Conservation (phyloP, 345 rosid genomes). For the Eucalyptus marginata region DNA sequence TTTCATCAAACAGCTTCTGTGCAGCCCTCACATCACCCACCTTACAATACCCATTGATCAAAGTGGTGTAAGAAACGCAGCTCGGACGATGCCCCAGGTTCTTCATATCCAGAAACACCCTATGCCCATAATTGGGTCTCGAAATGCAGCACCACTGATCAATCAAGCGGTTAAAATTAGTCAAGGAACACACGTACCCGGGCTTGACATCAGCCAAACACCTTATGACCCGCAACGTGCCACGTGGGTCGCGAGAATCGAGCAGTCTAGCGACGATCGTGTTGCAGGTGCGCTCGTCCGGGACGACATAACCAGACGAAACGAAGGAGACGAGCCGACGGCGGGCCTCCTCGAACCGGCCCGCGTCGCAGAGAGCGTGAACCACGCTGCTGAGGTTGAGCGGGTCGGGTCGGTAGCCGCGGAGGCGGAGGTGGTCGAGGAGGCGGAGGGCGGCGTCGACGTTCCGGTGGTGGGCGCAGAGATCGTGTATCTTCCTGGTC, state of each 20-base stretch:
- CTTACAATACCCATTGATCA: constrained; percentile 43
- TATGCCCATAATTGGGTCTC: constrained; percentile 36
- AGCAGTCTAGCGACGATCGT: constrained; percentile 60
- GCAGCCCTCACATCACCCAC: constrained; percentile 31
- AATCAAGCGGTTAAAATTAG: constrained; percentile 65
- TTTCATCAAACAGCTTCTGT: constrained; percentile 60
- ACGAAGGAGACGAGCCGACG: constrained; percentile 28
- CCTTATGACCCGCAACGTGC: constrained; percentile 22
- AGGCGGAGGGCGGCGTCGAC: constrained; percentile 8
- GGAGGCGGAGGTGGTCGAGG: constrained; percentile 9
- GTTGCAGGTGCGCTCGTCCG: constrained; percentile 70
- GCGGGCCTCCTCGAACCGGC: constrained; percentile 58
- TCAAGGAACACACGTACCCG: constrained; percentile 55
- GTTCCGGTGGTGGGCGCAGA: constrained; percentile 22
- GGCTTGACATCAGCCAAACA: constrained; percentile 37
- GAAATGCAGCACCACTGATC: constrained; percentile 40
- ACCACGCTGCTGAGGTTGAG: constrained; percentile 60
- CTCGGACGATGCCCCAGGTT: constrained; percentile 48
- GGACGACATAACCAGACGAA: constrained; percentile 27
- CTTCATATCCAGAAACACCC: constrained; percentile 47
- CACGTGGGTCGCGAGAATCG: constrained; percentile 34
- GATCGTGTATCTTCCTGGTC: constrained; percentile 39
- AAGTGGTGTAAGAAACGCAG: constrained; percentile 62
- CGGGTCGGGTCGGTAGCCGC: constrained; percentile 23
- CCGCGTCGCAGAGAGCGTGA: constrained; percentile 57